Conservation (phyloP, 306 rosid species). For the Begonia peltatifolia region DNA sequence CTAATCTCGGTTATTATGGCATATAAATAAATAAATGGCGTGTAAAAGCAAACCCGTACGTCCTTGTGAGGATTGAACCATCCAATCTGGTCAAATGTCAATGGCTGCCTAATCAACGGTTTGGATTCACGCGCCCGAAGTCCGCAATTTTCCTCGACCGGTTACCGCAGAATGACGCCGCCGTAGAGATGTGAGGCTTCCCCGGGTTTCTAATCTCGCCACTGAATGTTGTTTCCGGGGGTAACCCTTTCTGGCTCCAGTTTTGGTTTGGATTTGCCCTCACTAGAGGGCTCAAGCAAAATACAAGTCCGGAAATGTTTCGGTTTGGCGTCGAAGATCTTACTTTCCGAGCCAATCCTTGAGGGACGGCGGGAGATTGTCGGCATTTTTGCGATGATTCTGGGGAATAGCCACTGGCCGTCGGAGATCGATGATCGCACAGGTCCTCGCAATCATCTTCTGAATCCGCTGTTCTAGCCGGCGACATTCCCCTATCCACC, state of each 20-base stretch:
- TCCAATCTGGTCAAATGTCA: slow-evolving; percentile 7
- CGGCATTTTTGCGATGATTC: slow-evolving; percentile 48
- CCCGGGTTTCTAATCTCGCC: slow-evolving; percentile 29
- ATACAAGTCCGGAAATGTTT: slow-evolving; percentile 45
- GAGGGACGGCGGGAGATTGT: slow-evolving; percentile 34
- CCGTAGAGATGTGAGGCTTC: slow-evolving; percentile 43
- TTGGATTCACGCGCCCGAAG: slow-evolving; percentile 53
- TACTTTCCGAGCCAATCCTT: slow-evolving; percentile 29
- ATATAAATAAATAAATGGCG: too few species aligned
- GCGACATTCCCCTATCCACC: slow-evolving; percentile 86
- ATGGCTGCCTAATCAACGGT: slow-evolving; percentile 55
- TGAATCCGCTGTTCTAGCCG: slow-evolving; percentile 27
- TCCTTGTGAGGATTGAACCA: too few species aligned
- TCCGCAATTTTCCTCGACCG: slow-evolving; percentile 83
- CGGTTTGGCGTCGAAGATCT: slow-evolving; percentile 18
- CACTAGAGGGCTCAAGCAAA: slow-evolving; percentile 78
- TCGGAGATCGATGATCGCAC: slow-evolving; percentile 26
- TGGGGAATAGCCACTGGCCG: slow-evolving; percentile 29
- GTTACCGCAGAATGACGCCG: slow-evolving; percentile 59
- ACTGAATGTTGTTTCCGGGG: slow-evolving; percentile 32
- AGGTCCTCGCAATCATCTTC: slow-evolving; percentile 15
- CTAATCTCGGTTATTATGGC: too few species aligned
- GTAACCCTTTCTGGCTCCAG: slow-evolving; percentile 37
- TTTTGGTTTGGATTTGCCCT: slow-evolving; percentile 66
- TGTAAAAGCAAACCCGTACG: too few species aligned